Base-by-base conservation (phyloP, 495 filamentous ascomycete species). In the Jackrogersella multiformis region DNA sequence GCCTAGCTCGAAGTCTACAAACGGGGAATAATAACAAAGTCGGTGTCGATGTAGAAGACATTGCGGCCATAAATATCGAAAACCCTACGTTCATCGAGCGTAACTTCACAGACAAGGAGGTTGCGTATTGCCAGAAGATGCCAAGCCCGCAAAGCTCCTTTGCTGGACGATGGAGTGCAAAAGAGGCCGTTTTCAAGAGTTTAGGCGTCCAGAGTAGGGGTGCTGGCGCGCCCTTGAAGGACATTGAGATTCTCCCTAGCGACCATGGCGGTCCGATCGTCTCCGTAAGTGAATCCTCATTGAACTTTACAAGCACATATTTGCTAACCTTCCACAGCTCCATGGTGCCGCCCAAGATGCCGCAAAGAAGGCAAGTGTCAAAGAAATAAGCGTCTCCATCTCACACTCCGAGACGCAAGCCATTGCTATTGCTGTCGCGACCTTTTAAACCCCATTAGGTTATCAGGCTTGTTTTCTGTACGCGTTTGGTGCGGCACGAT, bases 171-270 rank as follows among this genome's bases (percentile, higher is more conserved):
- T 99, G 95, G 95, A 92, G 88, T 67, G 95, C 95, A 2, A 99
- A 99, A 79, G 95, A 99, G 81, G 95, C 94, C 4, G 93, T 99
- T 4, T 99, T 99, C 82, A 99, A 99, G 84, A 90, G 91, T 10
- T 80, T 99, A n/a, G 92, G 92, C 38, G 92, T 97, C n/a, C 76
- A 84, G 67, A 86, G 92, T 74, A 88, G 90, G 78, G 95, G 95
- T 55, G 93, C 89, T 10, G 95, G 96, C 63, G 94, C 95, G 52
- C 84, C 90, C 15, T 70, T 99, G 80, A 94, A 89, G 81, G 94
- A 97, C 12, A 98, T 99, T 79, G 95, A 99, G 83, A 93, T 99
- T 63, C 76, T 83, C 35, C 87, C 85, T 62, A 90, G 94, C 73
- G 86, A 89, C 52, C 90, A 86, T 21, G 95, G 96, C 24, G 92